Percentiles rank a stretch among this genome's conserved stretches.
Conservation (phyloP, 192 early-diverging fungal genomes). For the Coemansia sp. region DNA sequence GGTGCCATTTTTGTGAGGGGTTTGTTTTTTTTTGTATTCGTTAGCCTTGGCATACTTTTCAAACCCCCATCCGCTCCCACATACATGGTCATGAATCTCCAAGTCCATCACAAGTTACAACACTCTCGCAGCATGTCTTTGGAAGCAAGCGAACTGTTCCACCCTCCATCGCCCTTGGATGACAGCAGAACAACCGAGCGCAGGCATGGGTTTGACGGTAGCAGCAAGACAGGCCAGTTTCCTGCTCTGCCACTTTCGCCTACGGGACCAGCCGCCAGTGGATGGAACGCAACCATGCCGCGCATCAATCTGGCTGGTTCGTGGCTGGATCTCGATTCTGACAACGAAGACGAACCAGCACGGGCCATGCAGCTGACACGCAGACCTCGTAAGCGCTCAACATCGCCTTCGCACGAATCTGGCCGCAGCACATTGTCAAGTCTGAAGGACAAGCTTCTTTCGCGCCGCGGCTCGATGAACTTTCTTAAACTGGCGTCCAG, state of each 20-base stretch:
- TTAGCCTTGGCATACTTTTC: too few relatives aligned
- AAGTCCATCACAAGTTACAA: not conserved
- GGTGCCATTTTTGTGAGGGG: not conserved
- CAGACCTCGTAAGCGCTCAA: constrained; percentile 1
- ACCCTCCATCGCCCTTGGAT: not conserved
- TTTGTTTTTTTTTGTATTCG: too few relatives aligned
- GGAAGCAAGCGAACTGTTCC: not conserved
- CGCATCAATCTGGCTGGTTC: constrained; percentile 31
- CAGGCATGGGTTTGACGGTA: not conserved
- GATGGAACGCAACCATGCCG: constrained; percentile 5
- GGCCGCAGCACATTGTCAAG: not conserved
- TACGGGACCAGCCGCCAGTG: not conserved
- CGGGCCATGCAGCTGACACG: too few relatives aligned
- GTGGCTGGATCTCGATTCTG: constrained; percentile 35
- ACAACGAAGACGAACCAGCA: constrained; percentile 9
- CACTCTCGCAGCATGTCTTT: not conserved
- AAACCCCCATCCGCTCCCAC: too few relatives aligned
- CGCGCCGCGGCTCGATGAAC: not conserved
- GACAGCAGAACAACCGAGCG: not conserved
- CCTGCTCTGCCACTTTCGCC: constrained; percentile 18
- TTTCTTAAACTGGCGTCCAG: not conserved
- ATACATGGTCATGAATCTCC: not conserved
- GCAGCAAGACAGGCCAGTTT: not conserved
- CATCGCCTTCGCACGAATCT: not conserved
- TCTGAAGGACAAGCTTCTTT: constrained; percentile 4